Evolutionary conservation across 148 eudicot genomes (phyloP).

Genomic region (Nepenthes mirabilis): DNA sequence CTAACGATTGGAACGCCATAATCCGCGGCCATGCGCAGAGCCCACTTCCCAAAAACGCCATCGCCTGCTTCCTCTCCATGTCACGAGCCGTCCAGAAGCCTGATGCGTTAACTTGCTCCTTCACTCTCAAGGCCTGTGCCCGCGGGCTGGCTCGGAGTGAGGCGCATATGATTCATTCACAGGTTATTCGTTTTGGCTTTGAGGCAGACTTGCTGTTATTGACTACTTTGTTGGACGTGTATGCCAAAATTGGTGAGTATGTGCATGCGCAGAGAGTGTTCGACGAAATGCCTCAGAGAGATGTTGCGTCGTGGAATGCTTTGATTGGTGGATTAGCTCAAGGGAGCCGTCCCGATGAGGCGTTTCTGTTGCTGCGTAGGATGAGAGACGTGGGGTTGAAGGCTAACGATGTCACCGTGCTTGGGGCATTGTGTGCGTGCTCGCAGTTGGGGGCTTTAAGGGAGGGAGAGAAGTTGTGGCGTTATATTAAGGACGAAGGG

Average conservation of each 20-base stretch:
- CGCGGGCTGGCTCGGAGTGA: slow-evolving; percentile 39
- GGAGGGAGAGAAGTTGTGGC: slow-evolving; percentile 49
- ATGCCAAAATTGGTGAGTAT: slow-evolving; percentile 53
- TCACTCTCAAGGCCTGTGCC: slow-evolving; percentile 74
- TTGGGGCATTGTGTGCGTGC: slow-evolving; percentile 69
- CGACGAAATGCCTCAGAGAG: slow-evolving; percentile 58
- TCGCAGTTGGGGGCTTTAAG: slow-evolving; percentile 56
- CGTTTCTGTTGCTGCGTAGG: slow-evolving; percentile 33
- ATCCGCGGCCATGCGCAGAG: slow-evolving; percentile 54
- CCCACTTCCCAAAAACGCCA: slow-evolving; percentile 30
- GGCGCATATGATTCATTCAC: slow-evolving; percentile 38
- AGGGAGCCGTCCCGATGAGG: slow-evolving; percentile 45
- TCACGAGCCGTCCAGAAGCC: slow-evolving; percentile 29
- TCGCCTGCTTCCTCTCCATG: slow-evolving; percentile 31
- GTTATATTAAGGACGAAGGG: slow-evolving; percentile 16
- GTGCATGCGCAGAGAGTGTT: slow-evolving; percentile 40
- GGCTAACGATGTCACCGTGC: slow-evolving; percentile 53
- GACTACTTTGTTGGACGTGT: slow-evolving; percentile 62
- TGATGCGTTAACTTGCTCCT: slow-evolving; percentile 77
- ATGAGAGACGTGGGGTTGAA: slow-evolving; percentile 23
- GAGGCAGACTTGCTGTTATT: slow-evolving; percentile 33
- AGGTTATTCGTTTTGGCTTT: slow-evolving; percentile 38
- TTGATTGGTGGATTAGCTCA: slow-evolving; percentile 70
- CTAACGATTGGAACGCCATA: slow-evolving; percentile 65
- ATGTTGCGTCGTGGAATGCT: slow-evolving; percentile 69